Conservation (phyloP, 1,284 basidiomycete genomes). For the Omphalotus olearius region DNA sequence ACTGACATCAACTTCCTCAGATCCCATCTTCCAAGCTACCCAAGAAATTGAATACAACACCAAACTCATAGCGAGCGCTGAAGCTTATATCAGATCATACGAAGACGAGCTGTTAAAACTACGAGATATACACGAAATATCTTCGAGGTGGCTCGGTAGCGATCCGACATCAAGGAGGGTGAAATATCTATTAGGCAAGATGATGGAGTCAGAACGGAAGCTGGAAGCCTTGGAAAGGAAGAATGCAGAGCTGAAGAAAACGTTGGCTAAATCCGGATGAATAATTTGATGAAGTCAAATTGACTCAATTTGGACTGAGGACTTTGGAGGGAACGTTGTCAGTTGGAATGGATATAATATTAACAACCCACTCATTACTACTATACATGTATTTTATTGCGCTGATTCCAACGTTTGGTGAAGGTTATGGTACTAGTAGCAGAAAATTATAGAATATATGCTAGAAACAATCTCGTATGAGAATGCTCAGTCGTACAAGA, state of each 20-base stretch:
- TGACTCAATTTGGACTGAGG: too few species aligned
- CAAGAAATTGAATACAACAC: constrained; percentile 82
- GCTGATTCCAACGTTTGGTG: too few species aligned
- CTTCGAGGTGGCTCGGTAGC: constrained; percentile 43
- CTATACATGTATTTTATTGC: too few species aligned
- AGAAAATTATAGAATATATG: too few species aligned
- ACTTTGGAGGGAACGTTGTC: too few species aligned
- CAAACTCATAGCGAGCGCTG: constrained; percentile 63
- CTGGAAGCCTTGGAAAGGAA: constrained; percentile 65
- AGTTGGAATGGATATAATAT: too few species aligned
- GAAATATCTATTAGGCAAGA: constrained; percentile 71
- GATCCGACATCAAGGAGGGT: constrained; percentile 60
- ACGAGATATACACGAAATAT: constrained; percentile 49
- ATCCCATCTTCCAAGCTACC: constrained; percentile 76
- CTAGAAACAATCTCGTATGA: too few species aligned
- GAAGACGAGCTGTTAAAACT: constrained; percentile 75
- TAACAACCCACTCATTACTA: too few species aligned
- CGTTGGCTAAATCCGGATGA: constrained; percentile 30
- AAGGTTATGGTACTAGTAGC: too few species aligned
- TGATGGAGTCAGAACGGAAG: constrained; percentile 64
- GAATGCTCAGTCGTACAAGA: too few species aligned
- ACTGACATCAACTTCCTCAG: constrained; percentile 30
- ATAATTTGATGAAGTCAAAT: too few species aligned
- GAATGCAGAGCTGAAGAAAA: constrained; percentile 66
- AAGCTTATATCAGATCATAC: constrained; percentile 63